Base-by-base conservation (phyloP, 768 basidiomycete species). In the Neoboletus subvelutipes region DNA sequence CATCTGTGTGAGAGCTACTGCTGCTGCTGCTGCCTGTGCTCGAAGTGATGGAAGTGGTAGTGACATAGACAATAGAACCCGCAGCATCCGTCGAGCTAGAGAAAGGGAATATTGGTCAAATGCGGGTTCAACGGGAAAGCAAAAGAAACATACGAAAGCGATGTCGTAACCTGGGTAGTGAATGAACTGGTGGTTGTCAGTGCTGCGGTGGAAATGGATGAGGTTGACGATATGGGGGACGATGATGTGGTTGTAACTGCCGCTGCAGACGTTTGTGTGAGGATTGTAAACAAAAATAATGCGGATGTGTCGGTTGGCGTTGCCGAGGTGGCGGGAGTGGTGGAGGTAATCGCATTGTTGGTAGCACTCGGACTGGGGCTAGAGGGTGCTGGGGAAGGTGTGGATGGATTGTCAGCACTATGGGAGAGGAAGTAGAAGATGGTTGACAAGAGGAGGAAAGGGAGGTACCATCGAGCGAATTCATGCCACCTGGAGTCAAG, bases 1-100 rank as follows among this genome's bases (percentile, higher is more conserved):
- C 71, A 29, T 74, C 79, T 1, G 72, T 74, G 42, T 64, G 54
- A 4, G 68, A 62, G 28, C 20, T 61, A n/a, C n/a, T n/a, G 1
- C 24, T 29, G 36, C 8, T 20, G n/a, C 37, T 37, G 20, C 39
- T 33, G 13, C 12, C 1, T 2, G 48, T 2, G 31, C 22, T 36
- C 5, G 62, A 15, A 15, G 5, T 24, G 55, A 61, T 8, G 29
- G 68, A 2, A 10, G 57, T 54, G 26, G 60, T 62, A 4, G 71
- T 73, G 7, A 69, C 1, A 36, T 20, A 17, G 46, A 62, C 43
- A 4, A 58, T 39, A 11, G 71, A 69, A 17, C 70, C 70, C 3
- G 13, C 49, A 0, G 67, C 0, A 46, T 69, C 13, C 1, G 71
- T 71, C 22, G 69, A 57, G 20, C 71, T 73, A 20, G 24, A 11